A percentile compares a stretch with the other conserved stretches of the same genome.
These are phyloP conservation scores for Lentinula boryana DNA, from an alignment of 768 basidiomycete genomes.

Conservation along the genomic window DNA sequence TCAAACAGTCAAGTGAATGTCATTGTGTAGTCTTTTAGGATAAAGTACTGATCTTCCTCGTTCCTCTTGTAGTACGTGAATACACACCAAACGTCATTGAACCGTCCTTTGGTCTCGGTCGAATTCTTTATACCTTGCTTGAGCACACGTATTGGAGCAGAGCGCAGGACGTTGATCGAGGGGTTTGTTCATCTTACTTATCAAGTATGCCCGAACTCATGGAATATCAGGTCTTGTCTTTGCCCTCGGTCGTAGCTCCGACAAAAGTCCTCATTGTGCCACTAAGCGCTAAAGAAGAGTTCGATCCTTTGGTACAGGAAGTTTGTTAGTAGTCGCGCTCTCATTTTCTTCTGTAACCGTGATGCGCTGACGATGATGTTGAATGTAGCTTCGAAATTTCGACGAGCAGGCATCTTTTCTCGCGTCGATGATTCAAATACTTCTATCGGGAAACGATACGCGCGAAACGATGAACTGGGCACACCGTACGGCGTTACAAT, in stretches of 20 bases:
- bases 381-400: slow-evolving; percentile 71
- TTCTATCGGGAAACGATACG: slow-evolving; percentile 89
- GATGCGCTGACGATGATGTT: slow-evolving; percentile 60
- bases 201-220: slow-evolving; percentile 53
- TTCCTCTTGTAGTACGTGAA: slow-evolving; percentile 66
- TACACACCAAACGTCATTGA: slow-evolving; percentile 99
- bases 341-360: slow-evolving; percentile 75
- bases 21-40: slow-evolving; percentile 44
- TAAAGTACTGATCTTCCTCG: slow-evolving; percentile 17
- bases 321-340: slow-evolving; percentile 91
- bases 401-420: slow-evolving; percentile 69
- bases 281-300: slow-evolving; percentile 61
- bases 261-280: slow-evolving; percentile 97
- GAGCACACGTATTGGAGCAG: slow-evolving; percentile 97
- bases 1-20: slow-evolving; percentile 69
- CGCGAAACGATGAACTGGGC: slow-evolving; percentile 96
- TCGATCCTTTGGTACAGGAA: slow-evolving; percentile 79
- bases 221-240: slow-evolving; percentile 33
- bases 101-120: slow-evolving; percentile 96
- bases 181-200: slow-evolving; percentile 41
- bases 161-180: slow-evolving; percentile 86
- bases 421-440: slow-evolving; percentile 90
- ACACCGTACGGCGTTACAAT: slow-evolving; percentile 91
- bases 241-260: slow-evolving; percentile 86
- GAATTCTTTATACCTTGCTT: slow-evolving; percentile 88